Evolutionary conservation across 352 stramenopile genomes (phyloP).

Genomic region (Plasmopara muralis): DNA sequence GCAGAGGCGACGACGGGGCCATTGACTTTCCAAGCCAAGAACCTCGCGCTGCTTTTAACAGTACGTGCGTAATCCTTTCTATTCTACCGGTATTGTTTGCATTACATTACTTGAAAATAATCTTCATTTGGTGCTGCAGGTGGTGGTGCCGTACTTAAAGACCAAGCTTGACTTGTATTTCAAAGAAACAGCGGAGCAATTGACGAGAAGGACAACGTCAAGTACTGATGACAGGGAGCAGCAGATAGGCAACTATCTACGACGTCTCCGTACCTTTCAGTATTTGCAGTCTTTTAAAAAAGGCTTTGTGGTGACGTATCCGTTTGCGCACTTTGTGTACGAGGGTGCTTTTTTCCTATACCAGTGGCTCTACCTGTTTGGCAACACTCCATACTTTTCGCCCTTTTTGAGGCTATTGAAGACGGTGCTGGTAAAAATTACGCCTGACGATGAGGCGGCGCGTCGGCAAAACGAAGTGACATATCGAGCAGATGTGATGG

Average conservation of each 20-base stretch:
- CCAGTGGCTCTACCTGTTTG: slow-evolving; percentile 84
- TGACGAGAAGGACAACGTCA: slow-evolving; percentile 8
- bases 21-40: slow-evolving; percentile 37
- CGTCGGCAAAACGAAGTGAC: slow-evolving; percentile 50
- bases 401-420: slow-evolving; percentile 69
- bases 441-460: slow-evolving; percentile 52
- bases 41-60: slow-evolving; percentile 52
- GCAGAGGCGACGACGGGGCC: slow-evolving; percentile 22
- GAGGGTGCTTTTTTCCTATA: slow-evolving; percentile 80
- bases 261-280: slow-evolving; percentile 37
- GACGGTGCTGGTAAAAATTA: slow-evolving; percentile 66
- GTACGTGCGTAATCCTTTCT: slow-evolving; percentile 19
- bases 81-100: slow-evolving; percentile 1
- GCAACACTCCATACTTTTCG: slow-evolving; percentile 77
- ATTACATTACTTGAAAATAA: neutral
- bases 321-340: slow-evolving; percentile 71
- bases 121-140: slow-evolving; percentile 16
- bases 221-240: slow-evolving; percentile 6
- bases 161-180: slow-evolving; percentile 65
- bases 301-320: slow-evolving; percentile 60
- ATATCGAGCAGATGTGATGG: slow-evolving; percentile 45
- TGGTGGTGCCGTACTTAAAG: slow-evolving; percentile 75
- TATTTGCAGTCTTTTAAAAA: slow-evolving; percentile 46
- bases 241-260: slow-evolving; percentile 35
- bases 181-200: slow-evolving; percentile 34